These are phyloP conservation scores for Aureobasidium sp. DNA, from an alignment of 2,329 filamentous ascomycete species.

Conservation along the genomic window DNA sequence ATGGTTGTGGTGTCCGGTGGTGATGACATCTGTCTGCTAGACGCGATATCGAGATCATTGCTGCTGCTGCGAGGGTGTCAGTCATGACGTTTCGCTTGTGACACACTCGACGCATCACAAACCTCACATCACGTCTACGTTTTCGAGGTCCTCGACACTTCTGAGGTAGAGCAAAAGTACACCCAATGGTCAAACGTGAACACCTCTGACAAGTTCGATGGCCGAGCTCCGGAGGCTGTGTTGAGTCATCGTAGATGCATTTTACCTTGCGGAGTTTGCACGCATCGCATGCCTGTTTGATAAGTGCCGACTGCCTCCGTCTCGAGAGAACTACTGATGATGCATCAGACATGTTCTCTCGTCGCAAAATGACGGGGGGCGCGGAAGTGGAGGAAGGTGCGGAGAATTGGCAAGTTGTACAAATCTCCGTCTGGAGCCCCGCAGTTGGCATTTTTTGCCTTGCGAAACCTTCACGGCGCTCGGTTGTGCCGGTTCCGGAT, in stretches of 20 bases:
- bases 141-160: background rate
- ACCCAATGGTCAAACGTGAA: background rate
- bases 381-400: background rate
- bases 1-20: no score
- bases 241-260: background rate
- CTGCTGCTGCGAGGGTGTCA: no score
- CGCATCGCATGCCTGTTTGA: background rate
- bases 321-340: background rate
- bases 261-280: background rate
- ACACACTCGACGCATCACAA: background rate
- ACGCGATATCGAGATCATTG: no score
- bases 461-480: background rate
- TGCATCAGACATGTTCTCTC: background rate
- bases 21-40: no score
- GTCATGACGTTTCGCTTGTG: no score
- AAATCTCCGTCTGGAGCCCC: background rate
- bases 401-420: background rate
- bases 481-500: no score
- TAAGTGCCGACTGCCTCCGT: background rate
- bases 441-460: background rate
- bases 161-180: background rate
- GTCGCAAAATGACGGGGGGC: background rate
- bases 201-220: background rate
- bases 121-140: background rate
- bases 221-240: no score